Percentiles rank a stretch among this genome's conserved stretches.
Evolutionary conservation across 2,329 filamentous ascomycete genomes (phyloP).

Genomic region (Sporothrix pseudoabietina): DNA sequence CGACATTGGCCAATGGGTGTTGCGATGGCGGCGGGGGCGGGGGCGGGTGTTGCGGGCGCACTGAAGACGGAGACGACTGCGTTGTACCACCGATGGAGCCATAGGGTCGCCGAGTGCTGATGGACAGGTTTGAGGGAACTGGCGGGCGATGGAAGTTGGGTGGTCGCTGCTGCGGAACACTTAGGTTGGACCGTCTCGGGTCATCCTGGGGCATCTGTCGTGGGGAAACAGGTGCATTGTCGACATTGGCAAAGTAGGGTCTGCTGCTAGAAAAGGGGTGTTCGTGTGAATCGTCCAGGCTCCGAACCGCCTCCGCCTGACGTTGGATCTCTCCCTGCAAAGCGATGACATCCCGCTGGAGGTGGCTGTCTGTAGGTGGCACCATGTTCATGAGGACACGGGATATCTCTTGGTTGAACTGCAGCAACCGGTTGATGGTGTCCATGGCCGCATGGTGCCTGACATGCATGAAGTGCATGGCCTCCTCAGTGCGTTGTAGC

Average conservation of each 20-base stretch:
- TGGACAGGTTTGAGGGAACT: conserved; percentile 78
- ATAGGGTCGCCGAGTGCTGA: conserved; percentile 75
- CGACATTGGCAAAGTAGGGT: conserved; percentile 66
- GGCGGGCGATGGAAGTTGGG: conserved; percentile 73
- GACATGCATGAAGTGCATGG: conserved; percentile 73
- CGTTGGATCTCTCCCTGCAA: conserved; percentile 64
- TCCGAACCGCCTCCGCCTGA: conserved; percentile 59
- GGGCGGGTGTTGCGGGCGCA: conserved; percentile 67
- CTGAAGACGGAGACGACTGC: conserved; percentile 73
- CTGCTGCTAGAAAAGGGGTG: conserved; percentile 64
- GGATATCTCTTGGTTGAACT: conserved; percentile 85
- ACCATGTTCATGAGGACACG: conserved; percentile 72
- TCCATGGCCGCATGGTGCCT: conserved; percentile 84
- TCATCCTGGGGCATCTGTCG: conserved; percentile 87
- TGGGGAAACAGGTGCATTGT: conserved; percentile 81
- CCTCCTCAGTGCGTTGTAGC: conserved; percentile 81
- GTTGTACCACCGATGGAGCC: conserved; percentile 78
- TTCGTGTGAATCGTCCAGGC: conserved; percentile 68
- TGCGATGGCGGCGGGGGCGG: conserved; percentile 48
- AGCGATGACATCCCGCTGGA: conserved; percentile 72
- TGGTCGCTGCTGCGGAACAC: conserved; percentile 60
- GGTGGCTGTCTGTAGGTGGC: conserved; percentile 71
- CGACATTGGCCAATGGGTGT: conserved; percentile 53
- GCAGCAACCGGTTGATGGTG: conserved; percentile 66
- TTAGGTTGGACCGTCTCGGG: conserved; percentile 69